These are phyloP conservation scores for Stagonosporopsis chrysanthemi DNA, from an alignment of 2,329 filamentous ascomycete species.

Conservation along the genomic window DNA sequence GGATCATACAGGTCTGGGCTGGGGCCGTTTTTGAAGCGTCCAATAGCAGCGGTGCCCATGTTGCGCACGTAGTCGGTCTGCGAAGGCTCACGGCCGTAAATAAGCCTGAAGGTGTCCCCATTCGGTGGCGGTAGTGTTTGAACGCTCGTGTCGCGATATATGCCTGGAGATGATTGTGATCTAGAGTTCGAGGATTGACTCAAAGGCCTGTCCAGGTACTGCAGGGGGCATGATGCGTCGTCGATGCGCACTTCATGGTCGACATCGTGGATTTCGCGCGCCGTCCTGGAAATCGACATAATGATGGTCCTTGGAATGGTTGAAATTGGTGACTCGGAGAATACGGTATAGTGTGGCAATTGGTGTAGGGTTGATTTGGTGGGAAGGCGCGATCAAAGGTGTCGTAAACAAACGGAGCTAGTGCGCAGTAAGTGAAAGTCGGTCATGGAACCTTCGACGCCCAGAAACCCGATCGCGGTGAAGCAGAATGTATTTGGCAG, in stretches of 20 bases:
- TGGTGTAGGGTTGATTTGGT: neutral
- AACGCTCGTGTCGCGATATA: slow-evolving; percentile 22
- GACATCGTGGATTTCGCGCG: neutral
- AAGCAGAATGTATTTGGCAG: too few species aligned
- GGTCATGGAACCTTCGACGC: neutral
- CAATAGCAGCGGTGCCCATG: slow-evolving; percentile 19
- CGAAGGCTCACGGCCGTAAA: slow-evolving; percentile 22
- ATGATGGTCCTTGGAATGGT: neutral
- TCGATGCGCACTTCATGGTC: slow-evolving; percentile 1
- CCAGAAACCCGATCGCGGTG: neutral
- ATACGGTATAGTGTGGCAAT: neutral
- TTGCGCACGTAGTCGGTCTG: slow-evolving; percentile 11
- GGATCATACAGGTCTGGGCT: slow-evolving; percentile 12
- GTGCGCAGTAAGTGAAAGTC: neutral
- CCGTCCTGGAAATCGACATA: neutral
- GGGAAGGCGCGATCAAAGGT: neutral
- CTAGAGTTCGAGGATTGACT: neutral
- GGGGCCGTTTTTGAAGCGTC: slow-evolving; percentile 11
- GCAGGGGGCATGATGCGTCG: neutral
- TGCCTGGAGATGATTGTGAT: neutral
- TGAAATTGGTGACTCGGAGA: neutral
- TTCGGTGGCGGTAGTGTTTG: slow-evolving; percentile 26
- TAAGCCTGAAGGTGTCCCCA: slow-evolving; percentile 13
- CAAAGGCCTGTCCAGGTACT: neutral
- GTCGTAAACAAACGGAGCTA: neutral